Conservation (phyloP, 2,329 filamentous ascomycete genomes). For the Arachnopeziza araneosa region DNA sequence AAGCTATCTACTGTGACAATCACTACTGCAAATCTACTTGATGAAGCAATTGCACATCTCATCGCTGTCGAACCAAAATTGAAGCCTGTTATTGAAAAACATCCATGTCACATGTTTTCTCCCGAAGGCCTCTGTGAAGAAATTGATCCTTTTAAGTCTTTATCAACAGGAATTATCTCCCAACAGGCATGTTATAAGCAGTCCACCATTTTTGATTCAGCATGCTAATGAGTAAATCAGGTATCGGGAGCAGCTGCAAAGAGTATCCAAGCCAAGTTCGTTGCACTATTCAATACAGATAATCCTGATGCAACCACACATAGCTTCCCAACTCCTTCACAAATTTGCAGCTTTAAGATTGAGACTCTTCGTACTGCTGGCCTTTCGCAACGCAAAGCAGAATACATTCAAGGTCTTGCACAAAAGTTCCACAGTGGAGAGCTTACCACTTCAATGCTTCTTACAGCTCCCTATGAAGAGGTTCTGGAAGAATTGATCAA, state of each 20-base stretch:
- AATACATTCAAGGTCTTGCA: constrained; percentile 85
- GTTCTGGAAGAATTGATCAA: constrained; percentile 76
- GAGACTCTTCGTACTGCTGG: constrained; percentile 74
- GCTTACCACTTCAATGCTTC: constrained; percentile 68
- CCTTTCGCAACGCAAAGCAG: constrained; percentile 88
- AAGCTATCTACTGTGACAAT: constrained; percentile 23
- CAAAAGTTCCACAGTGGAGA: constrained; percentile 73
- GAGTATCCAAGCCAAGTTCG: constrained; percentile 82
- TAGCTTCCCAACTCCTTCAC: constrained; percentile 68
- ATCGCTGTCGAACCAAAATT: constrained; percentile 68
- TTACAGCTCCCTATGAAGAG: constrained; percentile 77
- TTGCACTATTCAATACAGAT: constrained; percentile 59
- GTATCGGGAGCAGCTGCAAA: constrained; percentile 88
- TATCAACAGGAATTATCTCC: constrained; percentile 85
- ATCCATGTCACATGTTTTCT: constrained; percentile 75
- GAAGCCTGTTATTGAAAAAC: constrained; percentile 62
- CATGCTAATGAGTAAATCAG: constrained; percentile 8
- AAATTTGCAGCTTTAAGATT: constrained; percentile 61
- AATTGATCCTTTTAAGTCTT: constrained; percentile 80
- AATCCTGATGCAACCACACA: constrained; percentile 26
- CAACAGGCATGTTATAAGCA: constrained; percentile 61
- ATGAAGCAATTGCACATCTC: constrained; percentile 70
- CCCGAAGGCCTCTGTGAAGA: constrained; percentile 75
- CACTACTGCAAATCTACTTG: constrained; percentile 67
- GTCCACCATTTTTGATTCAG: constrained; percentile 3